Evolutionary conservation across 2,329 filamentous ascomycete genomes (phyloP).

Genomic region (Trichoderma sp.): DNA sequence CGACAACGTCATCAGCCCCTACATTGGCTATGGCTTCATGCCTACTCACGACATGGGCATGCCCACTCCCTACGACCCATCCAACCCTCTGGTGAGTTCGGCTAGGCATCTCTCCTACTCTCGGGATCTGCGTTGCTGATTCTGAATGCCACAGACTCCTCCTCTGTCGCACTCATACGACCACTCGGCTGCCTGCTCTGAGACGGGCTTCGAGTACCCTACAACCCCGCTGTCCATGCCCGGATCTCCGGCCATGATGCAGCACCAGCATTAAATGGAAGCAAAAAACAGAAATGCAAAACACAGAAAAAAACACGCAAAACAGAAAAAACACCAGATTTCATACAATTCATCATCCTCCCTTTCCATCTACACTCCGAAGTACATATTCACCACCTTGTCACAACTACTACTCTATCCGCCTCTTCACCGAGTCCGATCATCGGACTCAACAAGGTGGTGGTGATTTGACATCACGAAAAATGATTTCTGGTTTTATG

Average conservation of each 20-base stretch:
- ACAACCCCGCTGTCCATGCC: conserved; percentile 73
- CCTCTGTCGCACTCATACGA: conserved; percentile 73
- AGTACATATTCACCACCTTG: not conserved
- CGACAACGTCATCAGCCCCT: conserved; percentile 61
- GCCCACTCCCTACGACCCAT: conserved; percentile 62
- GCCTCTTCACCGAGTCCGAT: not conserved
- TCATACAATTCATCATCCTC: not conserved
- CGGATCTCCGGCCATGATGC: conserved; percentile 57
- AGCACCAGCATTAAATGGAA: conserved; percentile 15
- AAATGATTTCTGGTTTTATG: conserved; percentile 13
- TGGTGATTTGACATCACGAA: conserved; percentile 13
- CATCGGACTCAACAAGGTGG: not conserved
- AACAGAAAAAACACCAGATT: not conserved
- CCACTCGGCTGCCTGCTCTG: conserved; percentile 61
- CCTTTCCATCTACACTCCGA: conserved; percentile 6
- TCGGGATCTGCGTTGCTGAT: conserved; percentile 49
- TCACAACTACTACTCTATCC: not conserved
- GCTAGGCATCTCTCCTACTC: conserved; percentile 41
- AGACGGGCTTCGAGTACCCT: conserved; percentile 62
- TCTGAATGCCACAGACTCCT: conserved; percentile 60
- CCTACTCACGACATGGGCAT: conserved; percentile 61
- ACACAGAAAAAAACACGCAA: not conserved
- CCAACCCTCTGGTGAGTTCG: conserved; percentile 72
- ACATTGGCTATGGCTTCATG: conserved; percentile 66
- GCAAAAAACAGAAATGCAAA: not conserved